A percentile compares a stretch with the other conserved stretches of the same genome.
phyloP scores from a whole-genome alignment of 352 stramenopile genomes.

The Globisporangium spinosum region DNA sequence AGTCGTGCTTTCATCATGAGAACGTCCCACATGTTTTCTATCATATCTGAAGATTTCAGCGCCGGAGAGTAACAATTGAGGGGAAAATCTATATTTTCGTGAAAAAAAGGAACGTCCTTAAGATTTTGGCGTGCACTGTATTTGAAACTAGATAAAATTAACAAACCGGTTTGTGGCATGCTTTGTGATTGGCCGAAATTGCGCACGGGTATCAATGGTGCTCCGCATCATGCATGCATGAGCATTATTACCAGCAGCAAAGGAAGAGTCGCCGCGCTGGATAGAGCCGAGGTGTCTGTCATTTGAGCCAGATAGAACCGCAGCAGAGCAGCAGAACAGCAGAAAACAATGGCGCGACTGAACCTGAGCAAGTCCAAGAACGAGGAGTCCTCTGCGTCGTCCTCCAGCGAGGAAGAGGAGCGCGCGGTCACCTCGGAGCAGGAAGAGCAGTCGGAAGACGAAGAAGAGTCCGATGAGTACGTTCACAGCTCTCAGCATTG shows the following conservation, averaged over 20 bases:
- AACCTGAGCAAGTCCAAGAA: slow-evolving; percentile 55
- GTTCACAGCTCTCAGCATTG: slow-evolving; percentile 5
- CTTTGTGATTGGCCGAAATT: slow-evolving; percentile 11
- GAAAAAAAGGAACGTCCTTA: no score
- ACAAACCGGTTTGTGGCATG: background rate
- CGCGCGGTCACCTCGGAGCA: slow-evolving; percentile 17
- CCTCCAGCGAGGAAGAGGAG: slow-evolving; percentile 34
- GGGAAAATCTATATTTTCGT: no score
- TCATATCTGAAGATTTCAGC: no score
- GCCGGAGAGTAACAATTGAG: no score
- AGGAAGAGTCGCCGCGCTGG: slow-evolving; percentile 13
- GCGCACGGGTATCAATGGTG: slow-evolving; percentile 13
- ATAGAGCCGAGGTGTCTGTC: background rate
- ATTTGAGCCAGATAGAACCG: background rate
- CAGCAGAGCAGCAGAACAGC: background rate
- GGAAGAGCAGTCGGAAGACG: slow-evolving; percentile 34
- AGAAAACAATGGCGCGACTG: slow-evolving; percentile 44
- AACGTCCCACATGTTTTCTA: no score
- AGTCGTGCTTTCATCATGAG: no score
- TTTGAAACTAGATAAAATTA: no score
- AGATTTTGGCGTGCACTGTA: no score
- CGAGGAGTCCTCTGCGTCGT: slow-evolving; percentile 35
- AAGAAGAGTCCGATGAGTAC: slow-evolving; percentile 57
- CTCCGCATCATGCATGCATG: background rate
- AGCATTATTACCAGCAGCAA: background rate